These are phyloP conservation scores for Klebsormidium nitens DNA, from an alignment of 139 green algal genomes.

Conservation along the genomic window DNA sequence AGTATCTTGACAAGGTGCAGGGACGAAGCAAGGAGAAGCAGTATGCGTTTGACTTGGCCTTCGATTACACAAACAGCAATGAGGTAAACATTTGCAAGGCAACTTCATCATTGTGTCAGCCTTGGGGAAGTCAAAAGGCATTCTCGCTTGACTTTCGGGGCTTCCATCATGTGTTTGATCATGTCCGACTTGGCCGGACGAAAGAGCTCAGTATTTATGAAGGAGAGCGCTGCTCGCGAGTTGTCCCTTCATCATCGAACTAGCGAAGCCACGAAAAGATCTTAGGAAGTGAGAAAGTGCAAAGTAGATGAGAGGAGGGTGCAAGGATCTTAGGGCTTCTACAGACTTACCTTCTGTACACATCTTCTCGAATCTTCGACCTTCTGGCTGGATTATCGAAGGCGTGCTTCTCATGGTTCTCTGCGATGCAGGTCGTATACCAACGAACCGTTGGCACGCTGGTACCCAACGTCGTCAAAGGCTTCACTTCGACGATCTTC, in stretches of 20 bases:
- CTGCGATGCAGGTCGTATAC: slow-evolving; percentile 15
- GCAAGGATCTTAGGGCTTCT: neutral
- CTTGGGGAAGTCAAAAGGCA: too few relatives aligned
- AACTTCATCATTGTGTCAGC: slow-evolving; percentile 1
- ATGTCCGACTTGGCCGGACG: neutral
- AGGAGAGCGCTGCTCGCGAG: too few relatives aligned
- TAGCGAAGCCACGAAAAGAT: neutral
- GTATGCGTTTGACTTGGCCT: slow-evolving; percentile 31
- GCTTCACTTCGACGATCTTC: slow-evolving; percentile 31
- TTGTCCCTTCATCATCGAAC: too few relatives aligned
- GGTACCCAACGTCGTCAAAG: slow-evolving; percentile 9
- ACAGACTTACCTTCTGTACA: neutral
- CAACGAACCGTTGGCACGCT: slow-evolving; percentile 10
- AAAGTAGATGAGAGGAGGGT: neutral
- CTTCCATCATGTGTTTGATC: neutral
- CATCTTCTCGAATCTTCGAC: neutral
- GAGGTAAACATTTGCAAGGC: neutral
- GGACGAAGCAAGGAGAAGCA: slow-evolving; percentile 14
- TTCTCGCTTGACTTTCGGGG: neutral
- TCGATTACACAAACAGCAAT: slow-evolving; percentile 22
- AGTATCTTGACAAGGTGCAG: slow-evolving; percentile 14
- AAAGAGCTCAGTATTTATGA: too few relatives aligned
- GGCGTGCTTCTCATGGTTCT: neutral
- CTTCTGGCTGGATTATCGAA: neutral
- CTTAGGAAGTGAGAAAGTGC: neutral